Evolutionary conservation across 805 yeast genomes (phyloP).

Genomic region (Millerozyma acaciae): DNA sequence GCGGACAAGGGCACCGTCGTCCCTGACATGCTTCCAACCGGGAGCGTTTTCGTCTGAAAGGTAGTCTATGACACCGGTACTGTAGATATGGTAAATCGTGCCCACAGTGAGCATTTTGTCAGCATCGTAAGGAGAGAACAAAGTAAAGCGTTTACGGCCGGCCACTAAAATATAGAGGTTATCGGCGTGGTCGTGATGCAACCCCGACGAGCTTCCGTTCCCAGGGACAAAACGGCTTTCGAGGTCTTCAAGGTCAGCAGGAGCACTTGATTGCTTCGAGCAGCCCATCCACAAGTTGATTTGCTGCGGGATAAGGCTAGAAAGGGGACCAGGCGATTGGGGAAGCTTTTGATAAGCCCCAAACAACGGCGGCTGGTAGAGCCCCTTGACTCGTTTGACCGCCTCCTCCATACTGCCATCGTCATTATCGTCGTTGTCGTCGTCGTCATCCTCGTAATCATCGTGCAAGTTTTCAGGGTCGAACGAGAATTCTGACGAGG

Average conservation of each 20-base stretch:
- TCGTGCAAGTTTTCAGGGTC: slow-evolving; percentile 45
- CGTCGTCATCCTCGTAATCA: slow-evolving; percentile 43
- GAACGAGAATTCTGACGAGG: slow-evolving; percentile 19
- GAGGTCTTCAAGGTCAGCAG: slow-evolving; percentile 23
- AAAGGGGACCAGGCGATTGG: slow-evolving; percentile 39
- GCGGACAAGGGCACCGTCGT: slow-evolving; percentile 57
- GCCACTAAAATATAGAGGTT: slow-evolving; percentile 59
- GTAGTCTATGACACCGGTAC: slow-evolving; percentile 69
- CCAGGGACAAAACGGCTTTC: slow-evolving; percentile 54
- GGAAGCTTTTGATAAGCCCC: slow-evolving; percentile 28
- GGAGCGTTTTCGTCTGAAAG: slow-evolving; percentile 51
- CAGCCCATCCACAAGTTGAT: slow-evolving; percentile 73
- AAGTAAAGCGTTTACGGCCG: slow-evolving; percentile 64
- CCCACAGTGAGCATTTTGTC: slow-evolving; percentile 62
- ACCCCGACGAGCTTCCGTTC: slow-evolving; percentile 62
- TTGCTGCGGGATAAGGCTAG: slow-evolving; percentile 57
- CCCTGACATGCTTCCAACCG: slow-evolving; percentile 57
- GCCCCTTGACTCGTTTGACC: slow-evolving; percentile 40
- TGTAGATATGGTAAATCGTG: slow-evolving; percentile 44
- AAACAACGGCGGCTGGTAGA: slow-evolving; percentile 62
- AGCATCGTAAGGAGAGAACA: slow-evolving; percentile 63
- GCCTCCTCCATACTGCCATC: slow-evolving; percentile 14
- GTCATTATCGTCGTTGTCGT: slow-evolving; percentile 20
- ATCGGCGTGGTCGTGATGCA: slow-evolving; percentile 81
- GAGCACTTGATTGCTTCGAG: slow-evolving; percentile 11